Evolutionary conservation across 1,139 yeast genomes (phyloP), one percentile per base, ranked within the genome.

Genomic region (Hemisphaericaspora subhashii): DNA sequence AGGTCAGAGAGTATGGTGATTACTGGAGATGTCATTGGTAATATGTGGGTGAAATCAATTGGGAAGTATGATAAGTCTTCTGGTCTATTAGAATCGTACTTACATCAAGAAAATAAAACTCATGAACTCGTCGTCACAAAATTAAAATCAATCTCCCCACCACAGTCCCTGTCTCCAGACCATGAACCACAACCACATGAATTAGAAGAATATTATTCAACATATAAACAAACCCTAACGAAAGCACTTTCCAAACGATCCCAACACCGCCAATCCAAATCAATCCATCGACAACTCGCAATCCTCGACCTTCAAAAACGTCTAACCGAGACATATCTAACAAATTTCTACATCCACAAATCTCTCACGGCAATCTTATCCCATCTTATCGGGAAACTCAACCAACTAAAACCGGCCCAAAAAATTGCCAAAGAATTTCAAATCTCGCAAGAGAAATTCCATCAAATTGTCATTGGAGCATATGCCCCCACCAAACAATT

Each of bases 311-410:
- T 74, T 16, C 87, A 84, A 52, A 70, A 72, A 33, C 67, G 65
- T 29, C 63, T 84, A 13, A 72, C 81, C 6, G 69, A 66, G 12
- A 80, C 78, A n/a, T 81, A 75, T 43, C 76, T 73, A 40, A 63
- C 68, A 26, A 69, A 74, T n/a, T 82, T 84, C 51, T 66, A 61
- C n/a, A 70, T 68, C 2, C 58, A 55, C 14, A 59, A 71, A 29
- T 76, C 95, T 0, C 56, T 85, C 1, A 60, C 74, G 9, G 78
- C 74, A 13, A 79, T 95, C n/a, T n/a, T n/a, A n/a, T n/a, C n/a
- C n/a, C n/a, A n/a, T n/a, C n/a, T n/a, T n/a, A n/a, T n/a, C n/a
- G n/a, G n/a, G n/a, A n/a, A n/a, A n/a, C n/a, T n/a, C n/a, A n/a
- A 79, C 34, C 95, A 86, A 53, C 57, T 76, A 12, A 73, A 77